A percentile compares a stretch with the other conserved stretches of the same genome.
Evolutionary conservation across 2,329 filamentous ascomycete species (phyloP).

Genomic region (Fonsecaea erecta): DNA sequence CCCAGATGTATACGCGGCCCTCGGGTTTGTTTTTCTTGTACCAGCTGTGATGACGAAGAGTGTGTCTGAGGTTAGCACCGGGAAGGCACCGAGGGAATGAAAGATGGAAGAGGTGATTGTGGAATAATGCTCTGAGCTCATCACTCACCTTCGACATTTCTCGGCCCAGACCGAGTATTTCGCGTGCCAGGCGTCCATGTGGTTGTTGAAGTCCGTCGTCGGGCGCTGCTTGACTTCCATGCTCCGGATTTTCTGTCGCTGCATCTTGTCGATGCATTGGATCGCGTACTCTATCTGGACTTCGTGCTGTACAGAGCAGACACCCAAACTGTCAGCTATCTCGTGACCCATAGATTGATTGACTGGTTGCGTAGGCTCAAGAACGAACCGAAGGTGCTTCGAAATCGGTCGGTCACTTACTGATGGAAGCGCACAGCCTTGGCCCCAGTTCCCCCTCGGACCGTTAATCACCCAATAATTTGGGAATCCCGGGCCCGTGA

Average conservation of each 20-base stretch:
- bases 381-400: no score
- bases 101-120: no score
- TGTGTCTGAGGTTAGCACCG: no score
- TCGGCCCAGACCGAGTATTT: conserved; percentile 19
- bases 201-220: conserved; percentile 19
- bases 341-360: no score
- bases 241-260: conserved; percentile 15
- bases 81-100: no score
- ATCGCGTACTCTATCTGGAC: conserved; percentile 20
- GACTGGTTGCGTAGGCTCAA: no score
- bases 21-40: conserved; percentile 11
- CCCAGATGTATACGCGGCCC: conserved; percentile 15
- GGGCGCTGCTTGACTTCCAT: conserved; percentile 17
- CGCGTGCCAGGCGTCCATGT: conserved; percentile 22
- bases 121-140: no score
- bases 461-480: conserved; percentile 28
- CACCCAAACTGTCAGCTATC: no score
- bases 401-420: not conserved
- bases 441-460: conserved; percentile 5
- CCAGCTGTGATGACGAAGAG: no score
- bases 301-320: conserved; percentile 6
- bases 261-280: conserved; percentile 20
- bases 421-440: conserved; percentile 15
- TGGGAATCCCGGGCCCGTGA: conserved; percentile 21
- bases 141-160: conserved; percentile 8